These are phyloP conservation scores for Trichosanthes truncata DNA, from an alignment of 306 rosid species.

Conservation along the genomic window DNA sequence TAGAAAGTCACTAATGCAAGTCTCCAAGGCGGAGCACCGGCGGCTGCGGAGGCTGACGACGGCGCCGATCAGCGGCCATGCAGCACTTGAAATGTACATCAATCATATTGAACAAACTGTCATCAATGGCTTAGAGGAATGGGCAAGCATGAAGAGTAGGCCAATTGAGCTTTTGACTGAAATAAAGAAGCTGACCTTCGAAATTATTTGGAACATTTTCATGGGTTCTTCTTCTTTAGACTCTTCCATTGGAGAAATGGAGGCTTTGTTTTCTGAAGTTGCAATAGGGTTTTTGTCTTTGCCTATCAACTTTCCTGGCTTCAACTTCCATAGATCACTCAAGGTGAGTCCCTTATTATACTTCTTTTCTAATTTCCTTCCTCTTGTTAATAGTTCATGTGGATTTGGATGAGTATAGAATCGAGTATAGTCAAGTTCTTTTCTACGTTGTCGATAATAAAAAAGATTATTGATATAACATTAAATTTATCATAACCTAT, in stretches of 20 bases:
- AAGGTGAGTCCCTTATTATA: background rate
- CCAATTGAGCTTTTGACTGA: conserved; percentile 17
- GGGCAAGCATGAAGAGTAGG: conserved; percentile 12
- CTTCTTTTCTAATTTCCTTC: background rate
- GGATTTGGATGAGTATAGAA: too few species aligned
- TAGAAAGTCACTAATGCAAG: background rate
- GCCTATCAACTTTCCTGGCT: conserved; percentile 17
- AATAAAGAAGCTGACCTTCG: conserved; percentile 5
- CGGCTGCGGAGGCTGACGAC: conserved; percentile 8
- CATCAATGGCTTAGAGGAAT: conserved; percentile 11
- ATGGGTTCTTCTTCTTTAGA: conserved; percentile 2
- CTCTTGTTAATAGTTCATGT: too few species aligned
- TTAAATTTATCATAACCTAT: too few species aligned
- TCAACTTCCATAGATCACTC: background rate
- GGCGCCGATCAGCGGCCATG: conserved; percentile 9
- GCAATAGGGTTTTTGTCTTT: background rate
- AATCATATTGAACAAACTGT: background rate
- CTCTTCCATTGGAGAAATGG: background rate
- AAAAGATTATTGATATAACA: too few species aligned
- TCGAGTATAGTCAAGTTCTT: too few species aligned
- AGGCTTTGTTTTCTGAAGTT: background rate
- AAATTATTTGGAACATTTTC: background rate
- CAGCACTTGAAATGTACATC: conserved; percentile 7
- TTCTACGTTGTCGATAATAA: too few species aligned
- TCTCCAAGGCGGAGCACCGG: conserved; percentile 1